phyloP scores from a whole-genome alignment of 441 rosid genomes.

The Melastoma candidum region DNA sequence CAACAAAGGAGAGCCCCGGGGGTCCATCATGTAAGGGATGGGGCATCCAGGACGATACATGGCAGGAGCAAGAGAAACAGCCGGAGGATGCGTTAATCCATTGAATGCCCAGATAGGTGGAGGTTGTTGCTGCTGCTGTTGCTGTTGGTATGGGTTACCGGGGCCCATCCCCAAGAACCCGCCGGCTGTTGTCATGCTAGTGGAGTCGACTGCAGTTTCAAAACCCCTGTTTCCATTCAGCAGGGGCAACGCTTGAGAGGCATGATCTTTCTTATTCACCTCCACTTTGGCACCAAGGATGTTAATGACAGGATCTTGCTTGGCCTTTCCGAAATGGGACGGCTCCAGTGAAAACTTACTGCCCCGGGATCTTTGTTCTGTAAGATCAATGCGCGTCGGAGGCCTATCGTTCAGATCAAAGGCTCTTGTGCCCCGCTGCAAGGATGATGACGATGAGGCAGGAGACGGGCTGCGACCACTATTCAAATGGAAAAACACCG shows the following conservation, averaged over 20 bases:
- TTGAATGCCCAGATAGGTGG: conserved; percentile 54
- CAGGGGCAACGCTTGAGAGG: conserved; percentile 34
- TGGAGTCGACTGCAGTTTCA: conserved; percentile 38
- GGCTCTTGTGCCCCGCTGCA: conserved; percentile 43
- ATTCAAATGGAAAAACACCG: conserved; percentile 35
- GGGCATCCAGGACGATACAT: conserved; percentile 54
- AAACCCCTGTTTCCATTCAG: conserved; percentile 46
- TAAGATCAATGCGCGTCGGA: conserved; percentile 33
- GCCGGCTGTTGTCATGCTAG: conserved; percentile 40
- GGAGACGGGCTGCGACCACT: conserved; percentile 65
- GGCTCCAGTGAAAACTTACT: conserved; percentile 28
- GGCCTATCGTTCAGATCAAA: conserved; percentile 92
- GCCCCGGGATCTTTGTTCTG: conserved; percentile 36
- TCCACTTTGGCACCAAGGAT: conserved; percentile 75
- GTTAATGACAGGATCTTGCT: conserved; percentile 54
- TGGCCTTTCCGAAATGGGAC: conserved; percentile 34
- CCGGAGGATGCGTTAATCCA: conserved; percentile 39
- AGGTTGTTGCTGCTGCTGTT: not conserved
- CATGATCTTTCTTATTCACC: conserved; percentile 36
- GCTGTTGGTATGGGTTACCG: conserved; percentile 26
- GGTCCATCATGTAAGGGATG: conserved; percentile 1
- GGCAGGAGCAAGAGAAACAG: conserved; percentile 44
- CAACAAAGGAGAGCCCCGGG: conserved; percentile 11
- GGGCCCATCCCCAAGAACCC: conserved; percentile 51
- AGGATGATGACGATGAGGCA: conserved; percentile 62